Conservation (phyloP, 2,329 filamentous ascomycete species). For the Torrubiella hemipterigena region DNA sequence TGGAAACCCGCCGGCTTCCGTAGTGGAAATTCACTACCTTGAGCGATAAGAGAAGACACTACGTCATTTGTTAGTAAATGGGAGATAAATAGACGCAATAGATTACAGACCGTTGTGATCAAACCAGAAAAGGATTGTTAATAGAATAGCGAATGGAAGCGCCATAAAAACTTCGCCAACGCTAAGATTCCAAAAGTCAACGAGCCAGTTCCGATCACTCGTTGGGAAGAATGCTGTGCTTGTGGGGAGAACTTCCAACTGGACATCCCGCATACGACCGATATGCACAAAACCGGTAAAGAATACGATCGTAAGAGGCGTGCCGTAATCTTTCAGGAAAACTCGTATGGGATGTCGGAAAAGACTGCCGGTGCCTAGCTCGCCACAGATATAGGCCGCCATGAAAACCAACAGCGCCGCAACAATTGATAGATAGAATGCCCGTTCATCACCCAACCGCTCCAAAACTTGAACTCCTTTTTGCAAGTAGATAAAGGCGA, state of each 20-base stretch:
- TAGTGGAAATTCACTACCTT: conserved; percentile 72
- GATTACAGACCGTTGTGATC: conserved; percentile 62
- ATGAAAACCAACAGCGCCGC: conserved; percentile 68
- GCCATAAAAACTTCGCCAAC: conserved; percentile 69
- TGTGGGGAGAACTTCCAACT: conserved; percentile 62
- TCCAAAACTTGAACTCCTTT: conserved; percentile 81
- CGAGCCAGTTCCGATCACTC: conserved; percentile 59
- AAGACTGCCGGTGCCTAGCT: conserved; percentile 57
- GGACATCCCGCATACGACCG: conserved; percentile 63
- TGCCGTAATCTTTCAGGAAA: conserved; percentile 84
- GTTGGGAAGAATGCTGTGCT: conserved; percentile 72
- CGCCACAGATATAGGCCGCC: conserved; percentile 61
- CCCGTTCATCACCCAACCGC: conserved; percentile 53
- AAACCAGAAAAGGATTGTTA: conserved; percentile 82
- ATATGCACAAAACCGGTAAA: conserved; percentile 85
- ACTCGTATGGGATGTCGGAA: conserved; percentile 67
- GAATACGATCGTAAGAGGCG: conserved; percentile 70
- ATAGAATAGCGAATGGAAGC: conserved; percentile 71
- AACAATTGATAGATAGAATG: conserved; percentile 70
- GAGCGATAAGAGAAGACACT: conserved; percentile 74
- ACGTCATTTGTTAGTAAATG: conserved; percentile 4
- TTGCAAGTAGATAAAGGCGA: conserved; percentile 83
- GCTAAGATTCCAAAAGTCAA: conserved; percentile 68
- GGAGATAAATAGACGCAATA: neutral
- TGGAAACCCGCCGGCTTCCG: conserved; percentile 74